Evolutionary conservation across 176 grass and related monocot genomes (phyloP).

Genomic region (Oryza meyeriana): DNA sequence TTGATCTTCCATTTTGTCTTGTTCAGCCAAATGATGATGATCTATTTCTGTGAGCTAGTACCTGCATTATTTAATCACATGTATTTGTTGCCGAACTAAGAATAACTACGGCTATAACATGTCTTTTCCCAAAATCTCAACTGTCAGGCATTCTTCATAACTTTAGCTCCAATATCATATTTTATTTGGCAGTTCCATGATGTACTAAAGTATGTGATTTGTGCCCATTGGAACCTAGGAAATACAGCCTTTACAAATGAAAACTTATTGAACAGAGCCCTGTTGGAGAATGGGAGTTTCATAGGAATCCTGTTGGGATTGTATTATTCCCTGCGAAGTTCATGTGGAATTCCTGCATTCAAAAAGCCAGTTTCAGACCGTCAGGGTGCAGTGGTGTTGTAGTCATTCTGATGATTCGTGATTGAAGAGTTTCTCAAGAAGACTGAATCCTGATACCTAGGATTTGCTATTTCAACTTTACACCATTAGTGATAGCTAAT

Average conservation of each 20-base stretch:
- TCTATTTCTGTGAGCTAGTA: not conserved
- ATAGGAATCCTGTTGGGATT: not conserved
- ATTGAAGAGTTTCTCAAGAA: not conserved
- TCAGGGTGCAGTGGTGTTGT: not conserved
- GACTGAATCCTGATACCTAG: not conserved
- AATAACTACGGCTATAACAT: not conserved
- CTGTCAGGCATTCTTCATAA: not conserved
- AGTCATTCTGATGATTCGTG: constrained; percentile 12
- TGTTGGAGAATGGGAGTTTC: not conserved
- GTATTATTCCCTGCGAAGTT: not conserved
- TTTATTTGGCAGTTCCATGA: not conserved
- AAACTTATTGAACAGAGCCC: not conserved
- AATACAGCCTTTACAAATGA: not conserved
- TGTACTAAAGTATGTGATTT: not conserved
- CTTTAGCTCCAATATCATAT: not conserved
- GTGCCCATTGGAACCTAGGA: not conserved
- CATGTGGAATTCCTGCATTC: not conserved
- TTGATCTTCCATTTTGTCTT: constrained; percentile 7
- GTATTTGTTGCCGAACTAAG: not conserved
- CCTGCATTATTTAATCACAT: not conserved
- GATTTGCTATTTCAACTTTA: not conserved
- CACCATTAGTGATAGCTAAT: not conserved
- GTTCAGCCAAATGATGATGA: not conserved
- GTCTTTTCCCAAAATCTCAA: constrained; percentile 4
- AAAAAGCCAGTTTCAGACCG: not conserved